Base-by-base conservation (phyloP, 2,329 filamentous ascomycete species). In the Fusarium devonianum region DNA sequence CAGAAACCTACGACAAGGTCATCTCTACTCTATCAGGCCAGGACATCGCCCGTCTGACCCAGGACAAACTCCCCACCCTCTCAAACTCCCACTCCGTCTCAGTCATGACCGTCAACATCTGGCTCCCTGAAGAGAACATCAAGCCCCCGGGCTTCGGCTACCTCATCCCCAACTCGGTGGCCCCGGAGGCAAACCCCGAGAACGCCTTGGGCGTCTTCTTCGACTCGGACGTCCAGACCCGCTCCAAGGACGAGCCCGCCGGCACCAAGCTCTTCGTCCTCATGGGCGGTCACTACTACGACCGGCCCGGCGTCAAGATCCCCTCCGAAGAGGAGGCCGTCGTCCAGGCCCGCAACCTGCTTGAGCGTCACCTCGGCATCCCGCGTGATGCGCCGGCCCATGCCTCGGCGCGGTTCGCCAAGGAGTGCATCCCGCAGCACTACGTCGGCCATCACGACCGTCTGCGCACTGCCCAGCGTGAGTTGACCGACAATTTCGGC, bases 251-350 rank as follows among this genome's bases (percentile, higher is more conserved):
- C 67, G 71, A 72, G 53, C 71, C 71, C n/a, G 58, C 60, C 25
- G 91, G 90, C 17, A 96, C 91, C 11, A 96, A 96, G 70, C 73
- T 97, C 42, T 96, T 93, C 12, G 89, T 97, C 62, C 96, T 99
- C 85, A 77, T 99, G 47, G 94, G 94, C 50, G 94, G 94, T 2
- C 92, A 97, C 73, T 91, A 90, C 82, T 97, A 91, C 68, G 81
- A 76, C 49, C 85, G 80, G 75, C 66, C 58, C 34, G 64, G 63
- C 58, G 59, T 58, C 34, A 64, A 54, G 2, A 40, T 63, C 1
- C 92, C 91, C 0, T 75, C 81, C 39, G 79, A 86, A 53, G 77
- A 86, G 11, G 80, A 89, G 58, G 91, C 85, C 12, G 74, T 89
- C 18, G 67, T 72, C 5, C 88, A 93, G 81, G 91, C 92, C 23